Percentiles rank a stretch among this genome's conserved stretches.
Evolutionary conservation across 1,139 yeast genomes (phyloP).

Genomic region (Yamadazyma trypodendri): DNA sequence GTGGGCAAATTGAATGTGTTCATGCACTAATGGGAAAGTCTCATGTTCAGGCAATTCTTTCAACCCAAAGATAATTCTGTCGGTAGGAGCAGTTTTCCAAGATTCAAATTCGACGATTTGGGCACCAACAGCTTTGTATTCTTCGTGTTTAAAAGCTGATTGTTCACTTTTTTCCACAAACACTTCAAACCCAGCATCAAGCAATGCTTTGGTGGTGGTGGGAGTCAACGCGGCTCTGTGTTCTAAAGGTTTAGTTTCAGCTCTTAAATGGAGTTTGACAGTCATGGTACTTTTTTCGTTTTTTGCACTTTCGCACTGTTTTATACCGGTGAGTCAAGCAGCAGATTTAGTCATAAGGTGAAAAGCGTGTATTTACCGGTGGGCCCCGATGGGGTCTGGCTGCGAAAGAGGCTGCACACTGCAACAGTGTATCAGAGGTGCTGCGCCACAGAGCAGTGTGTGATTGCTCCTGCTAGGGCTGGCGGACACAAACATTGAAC

Average conservation of each 20-base stretch:
- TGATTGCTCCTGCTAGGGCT: too few species aligned
- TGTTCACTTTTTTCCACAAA: constrained; percentile 85
- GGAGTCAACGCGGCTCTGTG: constrained; percentile 98
- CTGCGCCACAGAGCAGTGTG: too few species aligned
- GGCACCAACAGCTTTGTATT: constrained; percentile 81
- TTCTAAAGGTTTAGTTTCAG: constrained; percentile 95
- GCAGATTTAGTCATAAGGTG: constrained; percentile 7
- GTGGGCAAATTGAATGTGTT: constrained; percentile 97
- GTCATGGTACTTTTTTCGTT: constrained; percentile 6
- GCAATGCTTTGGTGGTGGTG: constrained; percentile 74
- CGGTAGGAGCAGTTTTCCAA: constrained; percentile 88
- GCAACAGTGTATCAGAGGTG: too few species aligned
- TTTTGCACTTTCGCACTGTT: not conserved
- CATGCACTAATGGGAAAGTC: constrained; percentile 87
- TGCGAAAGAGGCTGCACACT: too few species aligned
- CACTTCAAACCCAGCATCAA: constrained; percentile 85
- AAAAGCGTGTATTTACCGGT: too few species aligned
- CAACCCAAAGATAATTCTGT: constrained; percentile 86
- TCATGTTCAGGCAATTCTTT: constrained; percentile 85
- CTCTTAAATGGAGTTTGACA: constrained; percentile 67
- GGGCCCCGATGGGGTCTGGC: too few species aligned
- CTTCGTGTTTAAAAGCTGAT: constrained; percentile 72
- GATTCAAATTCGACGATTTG: constrained; percentile 88
- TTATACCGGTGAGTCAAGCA: not conserved
- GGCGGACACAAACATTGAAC: too few species aligned